Conservation (phyloP, 768 basidiomycete species). For the Myochromella boudieri region DNA sequence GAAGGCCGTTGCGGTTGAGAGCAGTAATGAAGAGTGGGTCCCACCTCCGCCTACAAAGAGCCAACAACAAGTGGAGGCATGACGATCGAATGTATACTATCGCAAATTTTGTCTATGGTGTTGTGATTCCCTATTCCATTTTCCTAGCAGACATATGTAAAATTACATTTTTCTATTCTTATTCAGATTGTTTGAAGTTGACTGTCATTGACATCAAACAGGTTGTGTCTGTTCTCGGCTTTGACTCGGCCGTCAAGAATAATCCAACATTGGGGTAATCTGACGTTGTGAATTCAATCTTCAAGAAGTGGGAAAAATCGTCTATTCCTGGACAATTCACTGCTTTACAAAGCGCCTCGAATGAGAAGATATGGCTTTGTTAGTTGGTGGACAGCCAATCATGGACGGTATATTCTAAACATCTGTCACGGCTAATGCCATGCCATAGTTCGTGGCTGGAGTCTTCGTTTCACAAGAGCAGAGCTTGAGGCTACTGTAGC, state of each 20-base stretch:
- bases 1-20: conserved; percentile 19
- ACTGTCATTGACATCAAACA: too few species aligned
- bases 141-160: conserved; percentile 1
- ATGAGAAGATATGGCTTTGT: conserved; percentile 11
- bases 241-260: too few species aligned
- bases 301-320: conserved; percentile 7
- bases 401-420: conserved; percentile 5
- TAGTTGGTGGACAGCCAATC: conserved; percentile 10
- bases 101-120: conserved; percentile 5
- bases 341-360: background rate
- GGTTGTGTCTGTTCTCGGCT: too few species aligned
- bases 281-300: too few species aligned
- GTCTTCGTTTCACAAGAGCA: conserved; percentile 11
- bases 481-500: background rate
- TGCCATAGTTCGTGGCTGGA: background rate
- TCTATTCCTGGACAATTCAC: conserved; percentile 1
- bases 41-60: conserved; percentile 32
- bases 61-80: conserved; percentile 15
- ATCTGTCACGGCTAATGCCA: background rate
- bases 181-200: too few species aligned
- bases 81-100: background rate
- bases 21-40: conserved; percentile 30
- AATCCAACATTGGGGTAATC: too few species aligned
- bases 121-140: conserved; percentile 4
- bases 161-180: conserved; percentile 2